Base-by-base conservation (phyloP, 2,329 filamentous ascomycete genomes). In the Talaromyces verruculosus region DNA sequence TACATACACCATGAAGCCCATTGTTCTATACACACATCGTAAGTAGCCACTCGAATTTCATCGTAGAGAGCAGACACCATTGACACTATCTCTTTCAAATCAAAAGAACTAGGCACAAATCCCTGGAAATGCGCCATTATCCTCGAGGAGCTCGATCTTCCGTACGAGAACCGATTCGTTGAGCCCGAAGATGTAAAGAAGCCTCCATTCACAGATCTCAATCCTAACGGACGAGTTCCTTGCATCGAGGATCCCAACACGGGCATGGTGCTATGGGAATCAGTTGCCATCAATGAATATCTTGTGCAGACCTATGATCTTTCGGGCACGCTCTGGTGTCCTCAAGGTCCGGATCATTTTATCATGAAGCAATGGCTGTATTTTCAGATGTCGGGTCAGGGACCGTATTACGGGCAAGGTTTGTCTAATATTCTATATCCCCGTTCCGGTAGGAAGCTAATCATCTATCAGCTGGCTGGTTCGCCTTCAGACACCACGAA, bases 101-200 rank as follows among this genome's bases (percentile, higher is more conserved):
- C 33, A 25, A 45, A 22, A 64, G 62, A 51, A 30, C 47, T 66
- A 39, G 64, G 64, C 1, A 49, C 65, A 11, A 67, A 65, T 37
- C 58, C 63, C 3, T 61, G 67, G 65, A 72, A 74, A 65, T 69
- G 70, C n/a, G 70, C 69, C 49, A 70, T 74, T 35, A 58, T 72
- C 17, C 68, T 75, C 28, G 69, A 72, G 51, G 73, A 74, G 60
- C 71, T 75, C 15, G 49, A 57, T 7, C 19, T 75, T 15, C 71
- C 71, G 3, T 73, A 72, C 51, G 68, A 73, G 30, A 65, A 58
- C 43, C 45, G 66, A 41, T 53, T 28, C 15, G 41, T 72, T 39
- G 30, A 61, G 0, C 65, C 68, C 15, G 67, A 73, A 13, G 63
- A 75, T 10, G 74, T 66, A 19, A 63, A 67, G 22, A 61, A 64